Percentiles rank a stretch among this genome's conserved stretches.
Conservation (phyloP, 164 flowering plant genomes). For the Hamamelis virginiana region DNA sequence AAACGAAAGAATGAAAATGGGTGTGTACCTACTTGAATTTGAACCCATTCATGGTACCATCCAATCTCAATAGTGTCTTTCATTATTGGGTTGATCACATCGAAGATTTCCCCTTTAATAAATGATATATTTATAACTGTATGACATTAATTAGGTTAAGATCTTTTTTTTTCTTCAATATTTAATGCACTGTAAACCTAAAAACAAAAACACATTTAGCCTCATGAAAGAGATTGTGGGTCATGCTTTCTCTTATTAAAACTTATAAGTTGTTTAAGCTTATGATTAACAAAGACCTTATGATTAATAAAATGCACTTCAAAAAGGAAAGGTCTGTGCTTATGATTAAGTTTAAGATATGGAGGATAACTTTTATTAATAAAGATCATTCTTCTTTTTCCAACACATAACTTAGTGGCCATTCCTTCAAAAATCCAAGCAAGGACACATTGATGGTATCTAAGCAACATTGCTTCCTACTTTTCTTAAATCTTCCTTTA, state of each 20-base stretch:
- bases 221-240: not conserved
- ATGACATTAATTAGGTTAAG: too few species aligned
- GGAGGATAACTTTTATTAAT: conserved; percentile 2
- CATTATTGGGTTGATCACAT: too few species aligned
- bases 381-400: not conserved
- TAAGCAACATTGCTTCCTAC: conserved; percentile 18
- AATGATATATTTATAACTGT: conserved; percentile 5
- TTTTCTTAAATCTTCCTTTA: not conserved
- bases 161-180: too few species aligned
- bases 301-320: conserved; percentile 3
- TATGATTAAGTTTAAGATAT: conserved; percentile 5
- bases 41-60: too few species aligned
- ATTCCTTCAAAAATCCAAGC: conserved; percentile 3
- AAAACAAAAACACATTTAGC: not conserved
- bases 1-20: too few species aligned
- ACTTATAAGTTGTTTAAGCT: not conserved
- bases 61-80: too few species aligned
- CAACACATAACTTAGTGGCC: conserved; percentile 10
- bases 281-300: not conserved
- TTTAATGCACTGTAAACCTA: not conserved
- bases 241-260: conserved; percentile 6
- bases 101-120: too few species aligned
- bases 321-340: conserved; percentile 4
- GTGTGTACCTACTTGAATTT: too few species aligned
- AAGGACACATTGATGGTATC: conserved; percentile 23